A percentile compares a stretch with the other conserved stretches of the same genome.
phyloP scores from a whole-genome alignment of 768 basidiomycete species.

The Botryobasidium botryosum region DNA sequence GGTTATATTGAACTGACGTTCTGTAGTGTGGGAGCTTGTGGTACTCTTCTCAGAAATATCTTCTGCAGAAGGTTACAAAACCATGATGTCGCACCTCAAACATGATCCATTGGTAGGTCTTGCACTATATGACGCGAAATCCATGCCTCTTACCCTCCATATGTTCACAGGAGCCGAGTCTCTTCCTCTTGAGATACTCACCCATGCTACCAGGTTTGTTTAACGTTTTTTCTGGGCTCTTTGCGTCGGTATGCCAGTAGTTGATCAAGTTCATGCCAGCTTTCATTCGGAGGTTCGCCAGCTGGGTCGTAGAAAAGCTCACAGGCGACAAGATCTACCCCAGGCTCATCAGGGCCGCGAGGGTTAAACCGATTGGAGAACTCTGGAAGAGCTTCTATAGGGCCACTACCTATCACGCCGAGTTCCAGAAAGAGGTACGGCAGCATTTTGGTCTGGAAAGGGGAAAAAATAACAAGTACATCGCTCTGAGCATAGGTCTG shows the following conservation, averaged over 20 bases:
- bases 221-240: background rate
- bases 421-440: too few species aligned
- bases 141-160: conserved; percentile 13
- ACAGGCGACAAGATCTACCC: too few species aligned
- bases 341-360: background rate
- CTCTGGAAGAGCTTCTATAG: conserved; percentile 17
- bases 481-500: conserved; percentile 34
- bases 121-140: conserved; percentile 20
- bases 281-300: too few species aligned
- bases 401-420: too few species aligned
- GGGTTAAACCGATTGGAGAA: conserved; percentile 6
- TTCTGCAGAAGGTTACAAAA: conserved; percentile 59
- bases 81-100: conserved; percentile 45
- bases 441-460: too few species aligned
- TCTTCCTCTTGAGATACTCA: too few species aligned
- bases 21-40: conserved; percentile 35
- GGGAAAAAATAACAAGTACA: too few species aligned
- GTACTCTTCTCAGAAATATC: conserved; percentile 45
- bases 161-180: conserved; percentile 19
- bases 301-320: too few species aligned
- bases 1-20: too few species aligned
- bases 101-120: conserved; percentile 44
- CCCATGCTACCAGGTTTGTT: conserved; percentile 15
- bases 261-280: too few species aligned
- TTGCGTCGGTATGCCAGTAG: too few species aligned